A percentile compares a stretch with the other conserved stretches of the same genome.
These are phyloP conservation scores for Eucalyptus sideroxylon DNA, from an alignment of 345 rosid species.

Conservation along the genomic window DNA sequence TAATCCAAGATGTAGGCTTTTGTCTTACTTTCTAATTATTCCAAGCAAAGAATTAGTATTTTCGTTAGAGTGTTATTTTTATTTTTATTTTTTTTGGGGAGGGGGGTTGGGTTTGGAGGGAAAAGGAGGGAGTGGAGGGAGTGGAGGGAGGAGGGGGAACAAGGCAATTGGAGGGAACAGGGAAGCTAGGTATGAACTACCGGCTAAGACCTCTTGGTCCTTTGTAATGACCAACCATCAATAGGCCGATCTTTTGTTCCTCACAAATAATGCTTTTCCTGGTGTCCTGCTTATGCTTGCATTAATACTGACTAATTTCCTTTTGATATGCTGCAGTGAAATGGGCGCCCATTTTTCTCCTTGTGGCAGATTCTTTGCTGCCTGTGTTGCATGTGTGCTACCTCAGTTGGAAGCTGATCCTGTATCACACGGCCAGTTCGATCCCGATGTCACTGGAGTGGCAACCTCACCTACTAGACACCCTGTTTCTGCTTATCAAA, in stretches of 20 bases:
- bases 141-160: background rate
- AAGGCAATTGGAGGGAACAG: background rate
- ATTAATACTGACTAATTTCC: background rate
- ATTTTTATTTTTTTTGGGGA: too few species aligned
- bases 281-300: background rate
- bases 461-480: conserved; percentile 94
- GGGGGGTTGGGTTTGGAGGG: background rate
- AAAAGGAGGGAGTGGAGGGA: background rate
- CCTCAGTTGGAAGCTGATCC: conserved; percentile 80
- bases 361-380: conserved; percentile 92
- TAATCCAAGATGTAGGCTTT: background rate
- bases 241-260: background rate
- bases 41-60: background rate
- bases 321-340: conserved; percentile 45
- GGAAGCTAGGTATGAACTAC: background rate
- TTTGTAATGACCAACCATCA: background rate
- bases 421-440: conserved; percentile 49
- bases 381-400: conserved; percentile 91
- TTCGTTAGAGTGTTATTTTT: background rate
- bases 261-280: background rate
- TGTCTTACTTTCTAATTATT: background rate
- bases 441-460: conserved; percentile 45
- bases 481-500: conserved; percentile 83
- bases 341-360: conserved; percentile 99
- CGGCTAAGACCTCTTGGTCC: background rate